These are phyloP conservation scores for Pistacia integerrima DNA, from an alignment of 345 rosid species.

Conservation along the genomic window DNA sequence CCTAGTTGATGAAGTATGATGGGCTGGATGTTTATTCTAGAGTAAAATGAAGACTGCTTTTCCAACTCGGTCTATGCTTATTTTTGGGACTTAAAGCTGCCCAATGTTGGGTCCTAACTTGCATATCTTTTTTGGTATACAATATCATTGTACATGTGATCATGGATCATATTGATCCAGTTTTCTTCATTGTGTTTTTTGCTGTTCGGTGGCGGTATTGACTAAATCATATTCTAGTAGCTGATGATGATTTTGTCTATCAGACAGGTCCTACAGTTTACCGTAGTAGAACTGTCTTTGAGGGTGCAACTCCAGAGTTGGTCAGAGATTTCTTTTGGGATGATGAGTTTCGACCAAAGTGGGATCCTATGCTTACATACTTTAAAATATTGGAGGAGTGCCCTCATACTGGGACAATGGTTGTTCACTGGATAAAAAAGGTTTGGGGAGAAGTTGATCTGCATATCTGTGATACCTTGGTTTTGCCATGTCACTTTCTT, in stretches of 20 bases:
- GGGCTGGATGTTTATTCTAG: not conserved
- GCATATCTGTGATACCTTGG: not conserved
- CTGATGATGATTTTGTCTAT: constrained; percentile 36
- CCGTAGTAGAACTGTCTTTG: constrained; percentile 89
- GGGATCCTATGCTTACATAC: constrained; percentile 93
- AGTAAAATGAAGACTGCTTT: not conserved
- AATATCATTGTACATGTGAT: constrained; percentile 2
- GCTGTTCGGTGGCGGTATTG: not conserved
- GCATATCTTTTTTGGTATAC: not conserved
- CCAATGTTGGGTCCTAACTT: not conserved
- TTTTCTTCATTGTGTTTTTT: constrained; percentile 2
- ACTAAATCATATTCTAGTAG: not conserved
- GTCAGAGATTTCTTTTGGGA: constrained; percentile 99
- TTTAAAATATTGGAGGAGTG: constrained; percentile 72
- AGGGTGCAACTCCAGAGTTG: constrained; percentile 84
- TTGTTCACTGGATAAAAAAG: constrained; percentile 90
- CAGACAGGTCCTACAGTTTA: constrained; percentile 72
- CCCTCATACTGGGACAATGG: constrained; percentile 66
- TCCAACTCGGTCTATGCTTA: not conserved
- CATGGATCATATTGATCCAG: not conserved
- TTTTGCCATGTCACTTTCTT: constrained; percentile 10
- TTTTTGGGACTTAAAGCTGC: not conserved
- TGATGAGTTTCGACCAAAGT: constrained; percentile 89
- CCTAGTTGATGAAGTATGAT: not conserved
- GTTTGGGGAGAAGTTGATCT: constrained; percentile 30